These are phyloP conservation scores for Lachancea lanzarotensis DNA, from an alignment of 805 yeast species.

Conservation along the genomic window DNA sequence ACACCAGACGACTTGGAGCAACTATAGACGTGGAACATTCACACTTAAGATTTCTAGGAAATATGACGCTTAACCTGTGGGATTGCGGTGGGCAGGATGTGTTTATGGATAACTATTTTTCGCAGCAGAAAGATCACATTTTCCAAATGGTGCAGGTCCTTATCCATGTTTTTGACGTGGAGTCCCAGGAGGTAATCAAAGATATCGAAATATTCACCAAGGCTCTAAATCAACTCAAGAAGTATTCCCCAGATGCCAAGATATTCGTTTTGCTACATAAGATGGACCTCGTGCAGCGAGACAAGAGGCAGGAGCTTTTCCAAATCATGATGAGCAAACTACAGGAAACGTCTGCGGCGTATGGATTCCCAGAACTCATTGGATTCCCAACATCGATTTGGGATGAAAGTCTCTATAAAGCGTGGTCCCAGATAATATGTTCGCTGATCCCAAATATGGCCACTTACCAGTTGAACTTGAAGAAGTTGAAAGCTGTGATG, in stretches of 20 bases:
- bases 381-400: conserved; percentile 96
- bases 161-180: conserved; percentile 95
- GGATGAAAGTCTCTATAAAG: conserved; percentile 94
- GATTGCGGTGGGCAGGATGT: conserved; percentile 98
- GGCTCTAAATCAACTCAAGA: conserved; percentile 72
- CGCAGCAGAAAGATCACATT: conserved; percentile 83
- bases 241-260: conserved; percentile 84
- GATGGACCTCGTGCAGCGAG: conserved; percentile 90
- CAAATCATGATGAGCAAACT: conserved; percentile 77
- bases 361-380: conserved; percentile 52
- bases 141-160: conserved; percentile 93
- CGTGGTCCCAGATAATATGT: conserved; percentile 96
- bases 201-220: conserved; percentile 88
- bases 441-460: conserved; percentile 89
- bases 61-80: conserved; percentile 93
- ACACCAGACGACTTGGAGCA: conserved; percentile 91
- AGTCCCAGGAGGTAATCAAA: conserved; percentile 81
- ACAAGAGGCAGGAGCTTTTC: conserved; percentile 77
- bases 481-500: conserved; percentile 63
- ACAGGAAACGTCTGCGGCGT: conserved; percentile 66
- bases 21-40: conserved; percentile 99
- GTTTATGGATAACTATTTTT: conserved; percentile 89
- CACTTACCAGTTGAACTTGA: conserved; percentile 65
- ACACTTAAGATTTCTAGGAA: conserved; percentile 83
- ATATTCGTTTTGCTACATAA: conserved; percentile 89